These are phyloP conservation scores for Juncus effusus DNA, from an alignment of 176 grass and related monocot species.

Conservation along the genomic window DNA sequence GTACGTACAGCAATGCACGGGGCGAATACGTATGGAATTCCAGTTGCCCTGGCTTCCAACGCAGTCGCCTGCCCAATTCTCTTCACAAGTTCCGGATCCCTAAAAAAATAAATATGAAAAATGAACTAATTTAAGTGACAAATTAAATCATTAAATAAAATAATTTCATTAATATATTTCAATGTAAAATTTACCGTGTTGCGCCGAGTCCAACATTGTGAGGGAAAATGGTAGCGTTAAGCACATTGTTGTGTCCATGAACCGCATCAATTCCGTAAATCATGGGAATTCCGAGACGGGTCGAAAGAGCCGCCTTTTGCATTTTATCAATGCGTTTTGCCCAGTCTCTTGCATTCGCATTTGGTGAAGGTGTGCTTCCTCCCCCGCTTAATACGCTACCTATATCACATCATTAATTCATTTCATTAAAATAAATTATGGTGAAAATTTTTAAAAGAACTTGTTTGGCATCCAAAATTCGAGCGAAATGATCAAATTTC, in stretches of 20 bases:
- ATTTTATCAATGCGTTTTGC: constrained; percentile 46
- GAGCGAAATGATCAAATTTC: too few species aligned
- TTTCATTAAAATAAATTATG: constrained; percentile 31
- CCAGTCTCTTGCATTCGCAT: constrained; percentile 53
- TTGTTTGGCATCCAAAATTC: constrained; percentile 21
- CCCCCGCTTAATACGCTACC: constrained; percentile 91
- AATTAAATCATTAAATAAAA: background rate
- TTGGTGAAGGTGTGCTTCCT: constrained; percentile 49
- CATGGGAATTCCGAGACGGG: constrained; percentile 83
- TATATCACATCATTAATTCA: constrained; percentile 19
- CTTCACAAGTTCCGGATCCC: constrained; percentile 61
- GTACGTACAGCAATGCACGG: constrained; percentile 63
- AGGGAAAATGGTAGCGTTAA: constrained; percentile 85
- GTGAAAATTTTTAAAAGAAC: constrained; percentile 55
- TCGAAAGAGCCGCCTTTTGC: constrained; percentile 75
- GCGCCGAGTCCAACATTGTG: constrained; percentile 87
- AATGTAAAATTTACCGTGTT: constrained; percentile 34
- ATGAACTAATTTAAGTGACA: background rate
- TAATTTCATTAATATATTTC: background rate
- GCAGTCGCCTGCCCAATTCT: constrained; percentile 62
- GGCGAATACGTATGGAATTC: constrained; percentile 82
- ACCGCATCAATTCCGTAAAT: constrained; percentile 90
- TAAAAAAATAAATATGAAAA: constrained; percentile 14
- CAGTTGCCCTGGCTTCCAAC: constrained; percentile 65
- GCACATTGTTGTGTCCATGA: constrained; percentile 77